These are phyloP conservation scores for Nemania sp. DNA, from an alignment of 2,329 filamentous ascomycete genomes.

Conservation along the genomic window DNA sequence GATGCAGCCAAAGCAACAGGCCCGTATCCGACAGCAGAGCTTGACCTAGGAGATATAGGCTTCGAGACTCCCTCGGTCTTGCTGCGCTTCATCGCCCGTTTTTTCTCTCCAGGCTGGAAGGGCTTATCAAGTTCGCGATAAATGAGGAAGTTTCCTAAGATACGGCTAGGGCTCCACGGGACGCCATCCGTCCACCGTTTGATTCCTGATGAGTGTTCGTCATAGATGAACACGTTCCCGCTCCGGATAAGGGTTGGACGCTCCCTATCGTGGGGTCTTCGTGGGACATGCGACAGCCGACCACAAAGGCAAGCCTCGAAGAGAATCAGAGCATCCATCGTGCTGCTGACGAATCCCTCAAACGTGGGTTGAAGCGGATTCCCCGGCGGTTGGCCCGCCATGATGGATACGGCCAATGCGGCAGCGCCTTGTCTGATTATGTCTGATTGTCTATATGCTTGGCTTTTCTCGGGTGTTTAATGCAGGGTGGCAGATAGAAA, in stretches of 20 bases:
- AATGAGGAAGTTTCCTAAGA: slow-evolving; percentile 81
- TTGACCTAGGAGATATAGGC: slow-evolving; percentile 34
- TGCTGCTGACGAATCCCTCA: slow-evolving; percentile 67
- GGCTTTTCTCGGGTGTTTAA: background rate
- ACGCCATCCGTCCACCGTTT: slow-evolving; percentile 94
- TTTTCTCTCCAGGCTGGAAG: slow-evolving; percentile 83
- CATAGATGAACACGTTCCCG: slow-evolving; percentile 88
- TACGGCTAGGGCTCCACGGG: slow-evolving; percentile 86
- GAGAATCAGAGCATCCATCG: slow-evolving; percentile 75
- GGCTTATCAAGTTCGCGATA: slow-evolving; percentile 81
- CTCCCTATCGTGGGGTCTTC: slow-evolving; percentile 85
- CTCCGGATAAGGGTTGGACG: slow-evolving; percentile 76
- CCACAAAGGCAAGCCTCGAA: slow-evolving; percentile 79
- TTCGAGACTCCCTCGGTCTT: slow-evolving; percentile 50
- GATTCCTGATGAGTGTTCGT: slow-evolving; percentile 87
- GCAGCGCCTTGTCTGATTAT: no score
- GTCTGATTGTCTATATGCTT: no score
- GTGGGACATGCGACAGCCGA: slow-evolving; percentile 72
- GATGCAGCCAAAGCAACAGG: no score
- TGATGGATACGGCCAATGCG: slow-evolving; percentile 19
- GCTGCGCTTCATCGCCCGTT: slow-evolving; percentile 74
- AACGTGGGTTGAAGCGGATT: slow-evolving; percentile 64
- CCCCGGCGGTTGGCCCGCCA: slow-evolving; percentile 36
- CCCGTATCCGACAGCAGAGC: no score
- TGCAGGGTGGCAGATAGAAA: background rate